Evolutionary conservation across 148 eudicot species (phyloP), one percentile per base, ranked within the genome.

Genomic region (Fagopyrum tataricum): DNA sequence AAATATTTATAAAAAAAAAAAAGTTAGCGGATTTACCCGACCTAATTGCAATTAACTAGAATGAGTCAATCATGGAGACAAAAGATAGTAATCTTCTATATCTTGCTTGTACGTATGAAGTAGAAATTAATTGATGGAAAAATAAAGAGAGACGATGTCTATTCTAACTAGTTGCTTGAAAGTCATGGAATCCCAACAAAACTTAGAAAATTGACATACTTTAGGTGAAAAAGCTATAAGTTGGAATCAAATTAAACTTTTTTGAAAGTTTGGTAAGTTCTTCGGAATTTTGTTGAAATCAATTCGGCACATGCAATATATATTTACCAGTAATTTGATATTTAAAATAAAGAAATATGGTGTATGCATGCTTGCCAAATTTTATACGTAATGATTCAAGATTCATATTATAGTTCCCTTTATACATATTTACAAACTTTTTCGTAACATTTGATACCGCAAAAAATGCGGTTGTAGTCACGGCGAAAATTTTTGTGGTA

Each of bases 181-280:
- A 64, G 69, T 37, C 69, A 6, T 64, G 69, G 69, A 64, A 64
- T 64, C 69, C 15, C 43, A 64, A 64, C 69, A 37, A 31, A 64
- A 31, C 42, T 11, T 24, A 7, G 69, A 15, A 64, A 39, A 39
- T 8, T 4, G 44, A 64, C 43, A 64, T 14, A 39, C 10, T 13
- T 31, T 64, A 64, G 69, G 44, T 64, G 44, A 43, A 14, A 31
- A n/a, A 53, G 20, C 6, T 15, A 37, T 6, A 0, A 52, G 37
- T 59, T 8, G 14, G 39, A 59, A 21, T 59, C 39, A 15, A 59
- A 8, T 59, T n/a, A 8, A 59, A 17, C 69, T 37, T 39, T 31
- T 64, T 61, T 26, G 41, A 61, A 61, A 26, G 9, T 11, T 47
- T 47, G 51, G 51, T 3, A 31, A 47, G 12, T 47, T 2, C 56